Evolutionary conservation across 495 filamentous ascomycete genomes (phyloP), one percentile per base, ranked within the genome.

Genomic region (Talaromyces thailandensis): DNA sequence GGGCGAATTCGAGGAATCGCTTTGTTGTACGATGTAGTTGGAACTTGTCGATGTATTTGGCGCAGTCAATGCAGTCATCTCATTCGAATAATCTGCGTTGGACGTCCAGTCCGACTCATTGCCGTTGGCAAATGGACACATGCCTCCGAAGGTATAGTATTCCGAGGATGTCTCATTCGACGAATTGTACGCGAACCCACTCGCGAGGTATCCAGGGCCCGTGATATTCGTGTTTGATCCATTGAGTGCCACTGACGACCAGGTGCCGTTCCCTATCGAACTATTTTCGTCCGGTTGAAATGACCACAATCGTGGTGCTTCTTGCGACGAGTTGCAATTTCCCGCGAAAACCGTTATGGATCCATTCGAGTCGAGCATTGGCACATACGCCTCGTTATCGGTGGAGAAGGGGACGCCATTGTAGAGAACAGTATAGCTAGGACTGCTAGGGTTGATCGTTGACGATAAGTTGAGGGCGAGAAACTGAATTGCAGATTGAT

Each of bases 121-220:
- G 3, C 75, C 66, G 35, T 75, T 76, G 12, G 73, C 63, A 25
- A 72, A 78, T 0, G 91, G 89, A 68, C 92, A 96, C 92, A 96
- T 94, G 56, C 92, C 92, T 37, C 90, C 92, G 76, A 94, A 96
- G 56, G 87, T 69, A 68, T 89, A 96, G 35, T 91, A 75, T n/a
- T 71, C 69, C 35, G 67, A 74, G 68, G 78, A 60, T 64, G 71
- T 65, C 65, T 80, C 67, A 76, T 83, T 77, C 14, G 81, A 77
- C 2, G 77, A 69, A 4, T 89, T 86, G 75, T 90, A 96, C 32
- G 81, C 74, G 61, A 94, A 81, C 21, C 84, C 83, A 16, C 77
- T 77, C 0, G 86, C 84, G 23, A 96, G 81, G 67, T 85, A 88
- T 23, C 59, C 59, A 1, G 29, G 32, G 21, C 57, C 37, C 8